These are phyloP conservation scores for Andrographis paniculata DNA, from an alignment of 305 asterid genomes.

Conservation along the genomic window DNA sequence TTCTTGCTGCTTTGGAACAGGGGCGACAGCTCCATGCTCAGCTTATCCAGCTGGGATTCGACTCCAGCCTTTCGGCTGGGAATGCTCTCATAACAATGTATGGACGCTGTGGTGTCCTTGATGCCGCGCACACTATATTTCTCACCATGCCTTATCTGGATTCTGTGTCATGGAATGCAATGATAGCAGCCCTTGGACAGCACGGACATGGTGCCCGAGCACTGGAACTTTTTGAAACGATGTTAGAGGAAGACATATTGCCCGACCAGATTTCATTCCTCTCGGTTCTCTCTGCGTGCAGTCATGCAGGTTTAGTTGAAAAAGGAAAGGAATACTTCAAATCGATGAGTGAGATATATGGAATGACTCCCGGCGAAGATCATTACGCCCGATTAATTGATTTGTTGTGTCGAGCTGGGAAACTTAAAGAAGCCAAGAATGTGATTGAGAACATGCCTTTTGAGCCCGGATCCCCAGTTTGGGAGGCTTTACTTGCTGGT, in stretches of 20 bases:
- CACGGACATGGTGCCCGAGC: constrained; percentile 74
- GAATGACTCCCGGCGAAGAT: constrained; percentile 77
- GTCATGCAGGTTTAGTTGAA: constrained; percentile 77
- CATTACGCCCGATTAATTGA: constrained; percentile 81
- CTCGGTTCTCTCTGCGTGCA: constrained; percentile 77
- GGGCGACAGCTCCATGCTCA: constrained; percentile 85
- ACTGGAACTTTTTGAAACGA: constrained; percentile 51
- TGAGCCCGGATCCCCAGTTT: constrained; percentile 64
- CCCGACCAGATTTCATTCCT: constrained; percentile 85
- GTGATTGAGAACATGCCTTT: constrained; percentile 52
- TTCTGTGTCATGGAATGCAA: constrained; percentile 89
- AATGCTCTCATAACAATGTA: constrained; percentile 87
- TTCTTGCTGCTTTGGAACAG: constrained; percentile 71
- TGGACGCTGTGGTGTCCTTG: constrained; percentile 72
- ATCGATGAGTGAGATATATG: constrained; percentile 41
- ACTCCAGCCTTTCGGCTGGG: constrained; percentile 86
- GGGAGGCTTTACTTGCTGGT: constrained; percentile 87
- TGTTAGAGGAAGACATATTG: constrained; percentile 54
- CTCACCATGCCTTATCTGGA: constrained; percentile 62
- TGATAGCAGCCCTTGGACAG: constrained; percentile 86
- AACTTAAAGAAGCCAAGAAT: constrained; percentile 52
- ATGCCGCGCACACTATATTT: constrained; percentile 48
- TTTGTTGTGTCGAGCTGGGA: constrained; percentile 74
- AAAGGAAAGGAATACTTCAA: constrained; percentile 51
- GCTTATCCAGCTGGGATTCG: constrained; percentile 63